Percentiles rank a stretch among this genome's conserved stretches.
phyloP scores from a whole-genome alignment of 2,329 filamentous ascomycete genomes.

The Fusarium phyllophilum region DNA sequence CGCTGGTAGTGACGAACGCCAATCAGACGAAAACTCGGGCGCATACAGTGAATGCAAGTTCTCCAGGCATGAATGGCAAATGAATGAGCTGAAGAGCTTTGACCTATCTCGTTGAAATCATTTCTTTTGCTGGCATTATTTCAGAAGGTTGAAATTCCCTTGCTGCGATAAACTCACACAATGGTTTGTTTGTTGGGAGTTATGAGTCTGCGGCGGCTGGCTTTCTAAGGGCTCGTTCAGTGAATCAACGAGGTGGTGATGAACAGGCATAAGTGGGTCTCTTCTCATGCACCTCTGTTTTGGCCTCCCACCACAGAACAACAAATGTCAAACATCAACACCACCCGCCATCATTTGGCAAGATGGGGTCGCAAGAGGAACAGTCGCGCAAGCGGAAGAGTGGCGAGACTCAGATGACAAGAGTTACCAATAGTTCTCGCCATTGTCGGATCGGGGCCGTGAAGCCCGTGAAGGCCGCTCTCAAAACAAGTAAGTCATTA shows the following conservation, averaged over 20 bases:
- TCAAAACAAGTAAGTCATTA: background rate
- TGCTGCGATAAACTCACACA: rapidly evolving
- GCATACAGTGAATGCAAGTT: background rate
- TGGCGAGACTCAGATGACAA: background rate
- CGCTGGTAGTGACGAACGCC: background rate
- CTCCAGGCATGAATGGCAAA: rapidly evolving
- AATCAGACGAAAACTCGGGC: rapidly evolving
- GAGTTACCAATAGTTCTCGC: no score
- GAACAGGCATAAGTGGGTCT: background rate
- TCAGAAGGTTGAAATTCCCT: rapidly evolving
- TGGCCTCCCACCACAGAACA: background rate
- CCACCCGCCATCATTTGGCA: rapidly evolving
- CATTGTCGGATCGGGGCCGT: no score
- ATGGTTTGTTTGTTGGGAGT: rapidly evolving
- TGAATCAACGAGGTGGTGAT: rapidly evolving
- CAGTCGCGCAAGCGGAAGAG: background rate
- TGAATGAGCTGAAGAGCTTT: rapidly evolving
- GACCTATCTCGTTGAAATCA: rapidly evolving
- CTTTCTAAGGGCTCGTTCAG: rapidly evolving
- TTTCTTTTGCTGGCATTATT: background rate
- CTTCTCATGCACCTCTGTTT: background rate
- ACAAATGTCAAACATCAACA: background rate
- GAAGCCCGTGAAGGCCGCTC: background rate
- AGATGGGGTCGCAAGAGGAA: rapidly evolving
- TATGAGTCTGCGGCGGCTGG: rapidly evolving